Conservation (phyloP, 805 yeast genomes). For the Kluyveromyces dobzhanskii region DNA sequence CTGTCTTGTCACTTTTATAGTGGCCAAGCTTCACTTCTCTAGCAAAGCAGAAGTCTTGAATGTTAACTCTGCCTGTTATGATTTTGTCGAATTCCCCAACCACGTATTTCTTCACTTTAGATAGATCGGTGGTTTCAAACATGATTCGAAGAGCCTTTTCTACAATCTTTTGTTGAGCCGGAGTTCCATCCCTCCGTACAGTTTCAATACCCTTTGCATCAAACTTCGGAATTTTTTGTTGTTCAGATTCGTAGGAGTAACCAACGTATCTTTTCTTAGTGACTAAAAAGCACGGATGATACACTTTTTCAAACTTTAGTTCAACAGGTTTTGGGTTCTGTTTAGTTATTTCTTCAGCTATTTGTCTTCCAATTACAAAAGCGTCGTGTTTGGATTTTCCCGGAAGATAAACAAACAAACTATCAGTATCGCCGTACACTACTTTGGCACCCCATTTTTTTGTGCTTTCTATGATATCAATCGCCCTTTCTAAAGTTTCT, state of each 20-base stretch:
- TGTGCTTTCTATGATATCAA: constrained; percentile 53
- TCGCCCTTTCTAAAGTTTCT: constrained; percentile 69
- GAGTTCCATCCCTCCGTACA: constrained; percentile 87
- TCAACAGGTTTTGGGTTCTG: constrained; percentile 73
- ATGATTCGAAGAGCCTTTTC: constrained; percentile 59
- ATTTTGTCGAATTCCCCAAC: constrained; percentile 60
- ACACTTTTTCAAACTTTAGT: constrained; percentile 86
- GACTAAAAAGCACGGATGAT: constrained; percentile 73
- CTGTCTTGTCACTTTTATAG: constrained; percentile 59
- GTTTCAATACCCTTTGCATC: constrained; percentile 98
- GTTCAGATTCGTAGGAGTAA: constrained; percentile 54
- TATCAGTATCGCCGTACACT: constrained; percentile 95
- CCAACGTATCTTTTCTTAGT: constrained; percentile 93
- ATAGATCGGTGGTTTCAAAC: constrained; percentile 65
- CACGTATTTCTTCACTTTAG: constrained; percentile 59
- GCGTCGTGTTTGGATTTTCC: constrained; percentile 75
- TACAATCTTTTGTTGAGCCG: constrained; percentile 79
- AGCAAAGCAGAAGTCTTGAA: constrained; percentile 86
- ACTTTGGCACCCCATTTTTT: constrained; percentile 78
- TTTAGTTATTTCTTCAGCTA: constrained; percentile 56
- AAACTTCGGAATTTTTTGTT: constrained; percentile 53
- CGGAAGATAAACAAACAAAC: constrained; percentile 83
- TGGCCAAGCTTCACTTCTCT: constrained; percentile 81
- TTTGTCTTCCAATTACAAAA: constrained; percentile 60
- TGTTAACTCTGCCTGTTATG: constrained; percentile 48